Evolutionary conservation across 2,329 filamentous ascomycete genomes (phyloP), one percentile per base, ranked within the genome.

Genomic region (Fonsecaea nubica): DNA sequence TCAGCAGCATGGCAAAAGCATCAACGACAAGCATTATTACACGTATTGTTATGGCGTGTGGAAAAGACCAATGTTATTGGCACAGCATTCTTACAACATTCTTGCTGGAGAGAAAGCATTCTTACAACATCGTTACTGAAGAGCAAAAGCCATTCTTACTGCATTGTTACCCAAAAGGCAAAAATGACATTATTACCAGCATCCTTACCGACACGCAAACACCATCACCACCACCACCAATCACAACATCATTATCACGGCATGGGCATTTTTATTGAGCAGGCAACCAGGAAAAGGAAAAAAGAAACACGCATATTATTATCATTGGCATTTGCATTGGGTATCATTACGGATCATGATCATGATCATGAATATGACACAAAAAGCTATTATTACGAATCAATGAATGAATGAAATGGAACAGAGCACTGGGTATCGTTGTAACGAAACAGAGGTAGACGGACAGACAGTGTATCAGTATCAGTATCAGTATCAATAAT

Each of bases 291-390:
- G 25, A 25, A 25, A 25, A 25, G 25, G 25, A 25, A 25, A 25
- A 25, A 25, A 25, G 25, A 25, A 25, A 25, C 25, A 25, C 25
- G 25, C 25, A 25, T 25, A 25, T 25, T 25, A 2, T 50, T 33
- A 18, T 5, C 30, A n/a, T 36, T 36, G 57, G 25, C 15, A 33
- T 59, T 50, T 8, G 45, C 45, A 10, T 50, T 21, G 42, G 42
- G 42, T 13, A 50, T 50, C 42, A 48, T 50, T 21, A 50, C 18
- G 45, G 45, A 25, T 50, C 45, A 50, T 50, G 45, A 50, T 50
- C 45, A 50, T 12, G 45, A 50, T 4, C 15, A 38, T 38, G 36
- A 25, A 25, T 4, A 9, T 38, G 7, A 38, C 35, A 38, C 15
- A 48, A 48, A 48, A 25, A 25, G 4, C n/a, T 12, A 21, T 50